Percentiles rank a stretch among this genome's conserved stretches.
These are phyloP conservation scores for Coccinonectria pachysandricola DNA, from an alignment of 2,329 filamentous ascomycete genomes.

Conservation along the genomic window DNA sequence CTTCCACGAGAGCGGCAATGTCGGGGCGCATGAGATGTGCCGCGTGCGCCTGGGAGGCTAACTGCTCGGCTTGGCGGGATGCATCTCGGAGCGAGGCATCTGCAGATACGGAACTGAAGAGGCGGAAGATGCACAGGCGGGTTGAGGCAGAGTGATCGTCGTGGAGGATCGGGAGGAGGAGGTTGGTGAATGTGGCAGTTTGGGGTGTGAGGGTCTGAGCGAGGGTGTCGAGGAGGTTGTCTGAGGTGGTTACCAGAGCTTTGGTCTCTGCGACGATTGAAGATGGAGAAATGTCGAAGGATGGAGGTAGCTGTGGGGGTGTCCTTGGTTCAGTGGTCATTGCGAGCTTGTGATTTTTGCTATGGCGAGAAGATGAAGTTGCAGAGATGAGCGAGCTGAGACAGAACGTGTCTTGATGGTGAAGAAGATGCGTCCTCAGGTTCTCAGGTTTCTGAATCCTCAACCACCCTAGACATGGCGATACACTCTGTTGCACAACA, in stretches of 20 bases:
- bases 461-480: no score
- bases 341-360: constrained; percentile 1
- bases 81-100: constrained; percentile 17
- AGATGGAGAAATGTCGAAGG: constrained; percentile 8
- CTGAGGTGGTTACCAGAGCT: constrained; percentile 25
- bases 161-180: constrained; percentile 12
- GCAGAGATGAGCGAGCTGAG: no score
- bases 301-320: constrained; percentile 14
- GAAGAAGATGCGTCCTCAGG: no score
- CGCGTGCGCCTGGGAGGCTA: constrained; percentile 9
- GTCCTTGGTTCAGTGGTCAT: constrained; percentile 1
- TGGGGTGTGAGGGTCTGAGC: constrained; percentile 8
- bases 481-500: no score
- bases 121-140: constrained; percentile 9
- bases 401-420: no score
- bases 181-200: constrained; percentile 11
- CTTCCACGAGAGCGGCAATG: constrained; percentile 14
- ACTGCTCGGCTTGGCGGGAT: constrained; percentile 15
- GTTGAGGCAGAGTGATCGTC: constrained; percentile 12
- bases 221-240: constrained; percentile 12
- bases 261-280: constrained; percentile 9
- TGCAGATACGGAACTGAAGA: constrained; percentile 17
- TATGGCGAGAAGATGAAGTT: no score
- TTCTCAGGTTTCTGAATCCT: no score
- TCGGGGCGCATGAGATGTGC: constrained; percentile 15